Conservation (phyloP, 768 basidiomycete genomes). For the Leccinum variicolor region DNA sequence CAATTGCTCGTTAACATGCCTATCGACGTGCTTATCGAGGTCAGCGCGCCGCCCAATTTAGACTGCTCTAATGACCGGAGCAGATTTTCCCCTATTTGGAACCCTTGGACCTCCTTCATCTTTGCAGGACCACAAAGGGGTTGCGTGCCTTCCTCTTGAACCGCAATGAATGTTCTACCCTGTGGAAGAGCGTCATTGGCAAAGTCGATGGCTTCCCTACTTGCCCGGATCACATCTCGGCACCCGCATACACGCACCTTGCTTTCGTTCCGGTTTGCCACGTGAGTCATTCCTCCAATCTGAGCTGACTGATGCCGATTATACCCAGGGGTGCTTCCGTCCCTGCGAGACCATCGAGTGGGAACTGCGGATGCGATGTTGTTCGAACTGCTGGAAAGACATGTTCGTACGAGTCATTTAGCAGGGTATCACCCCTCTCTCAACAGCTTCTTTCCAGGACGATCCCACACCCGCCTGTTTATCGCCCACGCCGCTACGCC, state of each 20-base stretch:
- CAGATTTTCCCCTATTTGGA: constrained; percentile 13
- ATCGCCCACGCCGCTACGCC: too few relatives aligned
- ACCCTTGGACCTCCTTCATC: constrained; percentile 31
- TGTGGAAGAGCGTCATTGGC: constrained; percentile 29
- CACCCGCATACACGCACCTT: constrained; percentile 22
- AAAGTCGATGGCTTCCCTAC: constrained; percentile 25
- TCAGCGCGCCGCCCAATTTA: neutral
- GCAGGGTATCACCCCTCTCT: neutral
- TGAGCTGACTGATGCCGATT: neutral
- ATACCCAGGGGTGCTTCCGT: constrained; percentile 6
- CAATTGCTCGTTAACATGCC: constrained; percentile 6
- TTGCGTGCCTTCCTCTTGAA: constrained; percentile 20
- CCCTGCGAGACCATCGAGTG: constrained; percentile 5
- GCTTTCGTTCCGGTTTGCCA: constrained; percentile 29
- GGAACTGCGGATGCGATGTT: constrained; percentile 12
- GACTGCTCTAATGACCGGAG: neutral
- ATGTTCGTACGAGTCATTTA: constrained; percentile 2
- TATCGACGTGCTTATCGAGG: constrained; percentile 14
- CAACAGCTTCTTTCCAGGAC: constrained; percentile 4
- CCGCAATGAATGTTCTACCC: constrained; percentile 6
- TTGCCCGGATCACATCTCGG: constrained; percentile 25
- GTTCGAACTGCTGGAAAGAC: constrained; percentile 2
- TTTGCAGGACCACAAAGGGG: constrained; percentile 30
- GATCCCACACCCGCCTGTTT: too few relatives aligned
- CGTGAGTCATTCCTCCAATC: constrained; percentile 15